These are phyloP conservation scores for Cystofilobasidium macerans DNA, from an alignment of 768 basidiomycete species.

Conservation along the genomic window DNA sequence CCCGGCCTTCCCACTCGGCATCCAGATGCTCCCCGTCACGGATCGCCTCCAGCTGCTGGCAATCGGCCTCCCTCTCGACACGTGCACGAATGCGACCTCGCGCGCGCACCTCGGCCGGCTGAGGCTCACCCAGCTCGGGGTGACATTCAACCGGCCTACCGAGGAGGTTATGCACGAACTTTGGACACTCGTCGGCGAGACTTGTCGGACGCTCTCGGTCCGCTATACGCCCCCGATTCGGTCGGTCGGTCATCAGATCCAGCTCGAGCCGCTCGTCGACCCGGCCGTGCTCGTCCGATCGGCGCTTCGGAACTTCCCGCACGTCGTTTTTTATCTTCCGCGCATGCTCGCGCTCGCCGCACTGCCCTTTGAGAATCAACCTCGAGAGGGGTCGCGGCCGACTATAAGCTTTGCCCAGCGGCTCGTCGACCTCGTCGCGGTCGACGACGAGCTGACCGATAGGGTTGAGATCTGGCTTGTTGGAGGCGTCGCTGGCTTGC, in stretches of 20 bases:
- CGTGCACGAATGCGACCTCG: conserved; percentile 13
- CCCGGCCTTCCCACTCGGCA: conserved; percentile 20
- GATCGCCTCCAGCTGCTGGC: conserved; percentile 1
- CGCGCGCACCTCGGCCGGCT: conserved; percentile 25
- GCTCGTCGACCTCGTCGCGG: conserved; percentile 25
- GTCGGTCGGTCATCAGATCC: background rate
- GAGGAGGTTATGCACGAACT: conserved; percentile 23
- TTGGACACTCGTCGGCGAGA: background rate
- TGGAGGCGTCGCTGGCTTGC: background rate
- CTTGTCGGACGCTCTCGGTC: background rate
- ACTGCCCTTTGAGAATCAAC: background rate
- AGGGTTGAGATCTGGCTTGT: conserved; percentile 25
- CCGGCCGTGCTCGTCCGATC: conserved; percentile 14
- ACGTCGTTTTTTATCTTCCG: conserved; percentile 26
- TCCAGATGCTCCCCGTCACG: conserved; percentile 15
- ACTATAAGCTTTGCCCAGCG: conserved; percentile 22
- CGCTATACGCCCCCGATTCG: background rate
- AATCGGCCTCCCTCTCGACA: conserved; percentile 22
- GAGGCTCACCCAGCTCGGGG: conserved; percentile 6
- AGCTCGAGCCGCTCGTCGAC: conserved; percentile 14
- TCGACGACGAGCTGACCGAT: conserved; percentile 18
- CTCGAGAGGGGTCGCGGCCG: background rate
- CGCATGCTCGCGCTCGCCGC: background rate
- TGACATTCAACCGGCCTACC: conserved; percentile 21
- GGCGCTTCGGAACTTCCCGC: conserved; percentile 5